These are phyloP conservation scores for Volvox carteri DNA, from an alignment of 163 green algal genomes.

Conservation along the genomic window DNA sequence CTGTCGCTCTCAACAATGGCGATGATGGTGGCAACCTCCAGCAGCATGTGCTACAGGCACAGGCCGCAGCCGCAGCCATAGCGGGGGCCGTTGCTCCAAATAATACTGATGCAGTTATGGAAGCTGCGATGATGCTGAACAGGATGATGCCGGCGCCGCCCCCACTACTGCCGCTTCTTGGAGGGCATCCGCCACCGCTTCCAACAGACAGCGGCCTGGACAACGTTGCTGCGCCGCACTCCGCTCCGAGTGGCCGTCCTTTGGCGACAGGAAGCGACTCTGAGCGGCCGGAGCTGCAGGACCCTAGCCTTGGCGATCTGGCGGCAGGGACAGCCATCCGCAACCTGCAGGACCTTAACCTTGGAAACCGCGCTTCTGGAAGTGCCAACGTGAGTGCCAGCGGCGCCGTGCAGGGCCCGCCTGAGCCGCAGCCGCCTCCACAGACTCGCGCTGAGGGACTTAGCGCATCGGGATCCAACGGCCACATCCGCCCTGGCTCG, in stretches of 20 bases:
- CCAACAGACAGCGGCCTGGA: slow-evolving; percentile 6
- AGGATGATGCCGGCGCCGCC: slow-evolving; percentile 26
- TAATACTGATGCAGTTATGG: slow-evolving; percentile 11
- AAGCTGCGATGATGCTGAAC: slow-evolving; percentile 15
- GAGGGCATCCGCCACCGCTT: background rate
- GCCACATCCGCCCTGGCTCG: slow-evolving; percentile 22
- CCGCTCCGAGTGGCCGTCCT: background rate
- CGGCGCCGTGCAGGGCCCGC: background rate
- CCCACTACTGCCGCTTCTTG: background rate
- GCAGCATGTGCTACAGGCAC: slow-evolving; percentile 58
- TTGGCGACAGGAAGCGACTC: background rate
- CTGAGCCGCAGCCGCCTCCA: background rate
- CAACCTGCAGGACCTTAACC: background rate
- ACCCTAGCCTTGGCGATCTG: no score
- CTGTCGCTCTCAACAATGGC: background rate
- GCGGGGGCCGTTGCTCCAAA: background rate
- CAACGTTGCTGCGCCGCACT: slow-evolving; percentile 20
- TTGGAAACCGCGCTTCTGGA: background rate
- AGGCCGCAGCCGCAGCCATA: slow-evolving; percentile 56
- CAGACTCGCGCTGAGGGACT: background rate
- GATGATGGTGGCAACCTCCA: slow-evolving; percentile 60
- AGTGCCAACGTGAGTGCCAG: background rate
- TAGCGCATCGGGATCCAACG: background rate
- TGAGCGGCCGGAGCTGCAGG: no score
- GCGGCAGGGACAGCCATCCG: no score